phyloP scores from a whole-genome alignment of 352 stramenopile genomes.

The Phytopythium montanum region DNA sequence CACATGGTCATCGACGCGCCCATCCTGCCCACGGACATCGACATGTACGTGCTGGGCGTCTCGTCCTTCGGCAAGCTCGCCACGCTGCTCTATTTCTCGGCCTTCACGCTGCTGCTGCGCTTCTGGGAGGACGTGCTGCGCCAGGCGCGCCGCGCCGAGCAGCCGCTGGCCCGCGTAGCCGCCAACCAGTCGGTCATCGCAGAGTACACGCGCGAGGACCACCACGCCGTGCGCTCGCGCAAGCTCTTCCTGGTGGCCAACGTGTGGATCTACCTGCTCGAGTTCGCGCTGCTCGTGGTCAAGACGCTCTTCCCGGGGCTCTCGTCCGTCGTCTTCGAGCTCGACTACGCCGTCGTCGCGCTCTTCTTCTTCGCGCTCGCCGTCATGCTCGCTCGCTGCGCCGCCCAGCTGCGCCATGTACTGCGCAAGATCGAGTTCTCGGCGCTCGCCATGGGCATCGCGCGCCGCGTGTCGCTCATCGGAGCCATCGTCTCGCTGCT shows the following conservation, averaged over 20 bases:
- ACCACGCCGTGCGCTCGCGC: constrained; percentile 39
- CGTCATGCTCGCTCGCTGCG: constrained; percentile 56
- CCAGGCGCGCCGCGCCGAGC: constrained; percentile 46
- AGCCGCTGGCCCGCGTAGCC: constrained; percentile 53
- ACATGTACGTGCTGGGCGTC: constrained; percentile 80
- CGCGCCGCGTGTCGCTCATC: constrained; percentile 52
- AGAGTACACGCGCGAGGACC: constrained; percentile 55
- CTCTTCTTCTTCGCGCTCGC: constrained; percentile 76
- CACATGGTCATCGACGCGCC: constrained; percentile 74
- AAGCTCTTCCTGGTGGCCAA: constrained; percentile 79
- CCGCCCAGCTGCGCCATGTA: constrained; percentile 41
- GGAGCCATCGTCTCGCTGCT: constrained; percentile 44
- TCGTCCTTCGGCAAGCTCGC: constrained; percentile 72
- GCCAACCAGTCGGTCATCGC: constrained; percentile 73
- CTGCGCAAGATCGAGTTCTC: constrained; percentile 80
- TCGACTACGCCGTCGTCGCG: constrained; percentile 68
- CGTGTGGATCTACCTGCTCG: constrained; percentile 80
- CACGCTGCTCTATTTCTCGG: constrained; percentile 79
- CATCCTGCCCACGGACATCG: constrained; percentile 68
- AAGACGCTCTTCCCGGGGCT: constrained; percentile 63
- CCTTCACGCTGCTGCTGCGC: constrained; percentile 73
- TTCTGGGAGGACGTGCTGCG: constrained; percentile 79
- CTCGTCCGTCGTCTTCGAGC: constrained; percentile 61
- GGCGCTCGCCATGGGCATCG: constrained; percentile 48
- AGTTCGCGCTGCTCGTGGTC: constrained; percentile 61